Evolutionary conservation across 768 basidiomycete species (phyloP).

Genomic region (Pholiota microspora): DNA sequence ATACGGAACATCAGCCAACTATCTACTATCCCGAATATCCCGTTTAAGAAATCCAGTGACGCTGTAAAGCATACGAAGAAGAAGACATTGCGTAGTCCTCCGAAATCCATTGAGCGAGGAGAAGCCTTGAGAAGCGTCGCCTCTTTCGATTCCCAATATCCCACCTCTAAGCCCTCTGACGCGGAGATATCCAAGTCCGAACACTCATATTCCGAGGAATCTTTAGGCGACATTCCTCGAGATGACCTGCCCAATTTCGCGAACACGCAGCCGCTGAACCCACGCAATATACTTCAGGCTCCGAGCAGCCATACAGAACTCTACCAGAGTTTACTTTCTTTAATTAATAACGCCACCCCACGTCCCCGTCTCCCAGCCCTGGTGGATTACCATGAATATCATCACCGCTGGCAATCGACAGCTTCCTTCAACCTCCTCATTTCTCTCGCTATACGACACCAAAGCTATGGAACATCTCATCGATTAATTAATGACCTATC

Average conservation of each 20-base stretch:
- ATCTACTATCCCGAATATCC: neutral
- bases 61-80: neutral
- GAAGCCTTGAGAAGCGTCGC: neutral
- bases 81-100: neutral
- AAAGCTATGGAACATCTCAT: slow-evolving; percentile 43
- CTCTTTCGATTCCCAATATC: neutral
- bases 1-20: neutral
- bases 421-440: slow-evolving; percentile 46
- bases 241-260: neutral
- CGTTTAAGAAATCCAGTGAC: neutral
- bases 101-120: neutral
- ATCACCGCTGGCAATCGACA: slow-evolving; percentile 36
- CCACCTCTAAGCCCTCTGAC: neutral
- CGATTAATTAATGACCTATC: slow-evolving; percentile 49
- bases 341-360: slow-evolving; percentile 29
- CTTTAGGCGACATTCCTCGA: neutral
- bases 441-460: slow-evolving; percentile 47
- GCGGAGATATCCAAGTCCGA: neutral
- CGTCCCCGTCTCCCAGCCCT: slow-evolving; percentile 32
- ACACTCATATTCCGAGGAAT: neutral
- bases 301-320: slow-evolving; percentile 34
- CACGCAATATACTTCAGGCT: slow-evolving; percentile 14
- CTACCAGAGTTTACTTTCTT: slow-evolving; percentile 40
- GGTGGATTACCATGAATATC: slow-evolving; percentile 48
- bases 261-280: neutral